Evolutionary conservation across 345 rosid species (phyloP), one percentile per base, ranked within the genome.

Genomic region (Excoecaria cochinchinensis): DNA sequence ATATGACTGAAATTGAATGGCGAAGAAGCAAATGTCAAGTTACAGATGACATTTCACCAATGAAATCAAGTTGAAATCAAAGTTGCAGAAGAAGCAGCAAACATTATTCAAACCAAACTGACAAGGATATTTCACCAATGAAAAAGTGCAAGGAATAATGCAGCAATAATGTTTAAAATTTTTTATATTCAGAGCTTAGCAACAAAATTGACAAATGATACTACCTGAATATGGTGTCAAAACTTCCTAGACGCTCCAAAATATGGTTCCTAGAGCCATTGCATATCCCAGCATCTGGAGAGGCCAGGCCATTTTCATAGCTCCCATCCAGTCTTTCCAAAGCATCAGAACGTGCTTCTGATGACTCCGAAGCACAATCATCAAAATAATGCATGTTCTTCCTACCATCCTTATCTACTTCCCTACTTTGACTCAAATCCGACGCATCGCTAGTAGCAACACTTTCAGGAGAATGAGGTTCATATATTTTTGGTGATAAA

Each of bases 151-250:
- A 53, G 12, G 48, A 31, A 50, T 25, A 24, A 50, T 69, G 59
- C 15, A 69, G 21, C 72, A 70, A 22, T 39, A 56, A 19, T 21
- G 65, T 52, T 62, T 22, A 46, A 57, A 44, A 24, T 22, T 44
- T 24, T 9, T 60, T 55, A 50, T 42, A 39, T 53, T 13, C 5
- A 16, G 25, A 71, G 3, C n/a, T 42, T 2, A 22, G 14, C 52
- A 11, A 70, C 64, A 44, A 21, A 39, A 50, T 16, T 12, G 61
- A 73, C 46, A 75, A 12, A 59, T 44, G 22, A 67, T 17, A 69
- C 82, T 78, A 95, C 99, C 99, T 90, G 89, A 91, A 89, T 74
- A 90, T 62, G 36, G 92, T 84, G 69, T 90, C 96, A 51, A 88
- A 88, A 86, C 91, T 93, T 80, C 89, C 96, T 76, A 76, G 65